A percentile compares a stretch with the other conserved stretches of the same genome.
These are phyloP conservation scores for Excoecaria cochinchinensis DNA, from an alignment of 345 rosid species.

Conservation along the genomic window DNA sequence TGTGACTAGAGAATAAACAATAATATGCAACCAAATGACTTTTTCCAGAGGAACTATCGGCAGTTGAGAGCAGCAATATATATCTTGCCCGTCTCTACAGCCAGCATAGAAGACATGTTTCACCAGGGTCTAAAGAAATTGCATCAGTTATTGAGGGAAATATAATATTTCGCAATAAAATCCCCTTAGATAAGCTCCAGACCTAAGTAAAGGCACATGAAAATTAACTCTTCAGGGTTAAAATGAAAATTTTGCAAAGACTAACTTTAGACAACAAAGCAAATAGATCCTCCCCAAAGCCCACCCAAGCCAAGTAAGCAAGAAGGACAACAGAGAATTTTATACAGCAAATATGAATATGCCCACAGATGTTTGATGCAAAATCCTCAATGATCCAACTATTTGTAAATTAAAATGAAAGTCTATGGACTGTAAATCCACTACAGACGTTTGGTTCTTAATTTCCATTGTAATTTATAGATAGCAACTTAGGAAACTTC, in stretches of 20 bases:
- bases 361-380: background rate
- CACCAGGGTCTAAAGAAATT: constrained; percentile 76
- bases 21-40: constrained; percentile 54
- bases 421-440: background rate
- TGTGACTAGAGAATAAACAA: constrained; percentile 58
- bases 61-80: constrained; percentile 64
- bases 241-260: background rate
- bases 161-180: too few relatives aligned
- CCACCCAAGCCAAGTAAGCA: background rate
- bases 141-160: constrained; percentile 78
- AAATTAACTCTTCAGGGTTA: background rate
- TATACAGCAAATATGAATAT: background rate
- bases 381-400: background rate
- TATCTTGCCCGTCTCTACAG: constrained; percentile 68
- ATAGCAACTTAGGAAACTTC: background rate
- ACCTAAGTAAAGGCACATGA: too few relatives aligned
- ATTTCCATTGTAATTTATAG: background rate
- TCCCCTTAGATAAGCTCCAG: too few relatives aligned
- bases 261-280: background rate
- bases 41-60: constrained; percentile 42
- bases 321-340: background rate
- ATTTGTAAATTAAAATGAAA: too few relatives aligned
- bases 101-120: constrained; percentile 87
- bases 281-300: background rate
- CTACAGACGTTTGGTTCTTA: background rate